A percentile compares a stretch with the other conserved stretches of the same genome.
phyloP scores from a whole-genome alignment of 2,329 filamentous ascomycete species.

The Sporothrix variecibatus region DNA sequence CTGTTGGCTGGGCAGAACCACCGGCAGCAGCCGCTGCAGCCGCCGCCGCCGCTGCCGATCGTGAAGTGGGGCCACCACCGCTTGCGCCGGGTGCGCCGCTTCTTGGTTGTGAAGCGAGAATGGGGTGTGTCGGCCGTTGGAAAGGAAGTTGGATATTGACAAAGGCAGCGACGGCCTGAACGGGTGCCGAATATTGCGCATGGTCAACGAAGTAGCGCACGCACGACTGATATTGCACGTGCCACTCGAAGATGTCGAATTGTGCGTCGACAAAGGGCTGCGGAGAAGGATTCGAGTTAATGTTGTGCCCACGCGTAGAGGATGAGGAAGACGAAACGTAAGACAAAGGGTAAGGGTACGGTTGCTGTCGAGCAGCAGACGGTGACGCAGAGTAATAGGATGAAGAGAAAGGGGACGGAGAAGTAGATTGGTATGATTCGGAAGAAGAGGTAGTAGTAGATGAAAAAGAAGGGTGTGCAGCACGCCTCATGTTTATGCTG shows the following conservation, averaged over 20 bases:
- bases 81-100: neutral
- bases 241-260: constrained; percentile 90
- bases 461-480: neutral
- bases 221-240: constrained; percentile 86
- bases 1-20: constrained; percentile 37
- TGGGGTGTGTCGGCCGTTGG: constrained; percentile 61
- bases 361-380: neutral
- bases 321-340: neutral
- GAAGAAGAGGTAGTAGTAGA: neutral
- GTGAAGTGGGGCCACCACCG: neutral
- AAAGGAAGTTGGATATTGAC: constrained; percentile 90
- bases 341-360: neutral
- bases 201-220: constrained; percentile 89
- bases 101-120: constrained; percentile 41
- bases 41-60: constrained; percentile 35
- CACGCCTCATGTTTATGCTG: neutral
- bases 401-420: neutral
- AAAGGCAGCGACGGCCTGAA: constrained; percentile 86
- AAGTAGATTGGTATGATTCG: neutral
- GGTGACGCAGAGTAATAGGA: neutral
- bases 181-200: constrained; percentile 77
- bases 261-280: constrained; percentile 52
- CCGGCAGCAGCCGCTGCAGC: neutral
- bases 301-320: neutral
- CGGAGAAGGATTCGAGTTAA: constrained; percentile 29